These are phyloP conservation scores for Beta macrorhiza DNA, from an alignment of 179 eudicot genomes.

Conservation along the genomic window DNA sequence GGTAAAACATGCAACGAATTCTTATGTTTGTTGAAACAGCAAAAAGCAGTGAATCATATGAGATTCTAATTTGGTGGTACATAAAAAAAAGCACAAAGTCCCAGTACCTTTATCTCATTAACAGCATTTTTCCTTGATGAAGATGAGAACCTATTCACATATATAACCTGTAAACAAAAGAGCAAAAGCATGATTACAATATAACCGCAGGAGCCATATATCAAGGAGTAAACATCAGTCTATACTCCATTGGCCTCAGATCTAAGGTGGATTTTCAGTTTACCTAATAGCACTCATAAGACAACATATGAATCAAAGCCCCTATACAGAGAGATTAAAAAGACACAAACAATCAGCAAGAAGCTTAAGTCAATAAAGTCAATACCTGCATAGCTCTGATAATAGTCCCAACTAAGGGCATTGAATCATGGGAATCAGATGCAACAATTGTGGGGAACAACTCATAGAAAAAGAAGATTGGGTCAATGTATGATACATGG, in stretches of 20 bases:
- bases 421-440: slow-evolving; percentile 88
- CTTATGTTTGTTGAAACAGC: not conserved
- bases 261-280: not conserved
- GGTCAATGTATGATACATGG: slow-evolving; percentile 93
- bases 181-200: slow-evolving; percentile 17
- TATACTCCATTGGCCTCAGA: slow-evolving; percentile 5
- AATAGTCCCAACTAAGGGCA: slow-evolving; percentile 89
- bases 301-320: not conserved
- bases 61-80: not conserved
- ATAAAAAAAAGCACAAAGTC: slow-evolving; percentile 13
- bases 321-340: not conserved
- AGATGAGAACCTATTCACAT: slow-evolving; percentile 82
- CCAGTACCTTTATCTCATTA: slow-evolving; percentile 89
- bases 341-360: not conserved
- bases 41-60: not conserved
- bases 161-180: slow-evolving; percentile 62
- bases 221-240: not conserved
- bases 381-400: slow-evolving; percentile 99
- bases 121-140: slow-evolving; percentile 88
- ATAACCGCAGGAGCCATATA: not conserved
- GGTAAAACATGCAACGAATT: not conserved
- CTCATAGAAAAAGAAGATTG: slow-evolving; percentile 94
- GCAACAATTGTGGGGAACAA: slow-evolving; percentile 89
- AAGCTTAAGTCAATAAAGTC: slow-evolving; percentile 1
- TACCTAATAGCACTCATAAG: not conserved